phyloP scores from a whole-genome alignment of 2,329 filamentous ascomycete species.

The Periconia sp. region DNA sequence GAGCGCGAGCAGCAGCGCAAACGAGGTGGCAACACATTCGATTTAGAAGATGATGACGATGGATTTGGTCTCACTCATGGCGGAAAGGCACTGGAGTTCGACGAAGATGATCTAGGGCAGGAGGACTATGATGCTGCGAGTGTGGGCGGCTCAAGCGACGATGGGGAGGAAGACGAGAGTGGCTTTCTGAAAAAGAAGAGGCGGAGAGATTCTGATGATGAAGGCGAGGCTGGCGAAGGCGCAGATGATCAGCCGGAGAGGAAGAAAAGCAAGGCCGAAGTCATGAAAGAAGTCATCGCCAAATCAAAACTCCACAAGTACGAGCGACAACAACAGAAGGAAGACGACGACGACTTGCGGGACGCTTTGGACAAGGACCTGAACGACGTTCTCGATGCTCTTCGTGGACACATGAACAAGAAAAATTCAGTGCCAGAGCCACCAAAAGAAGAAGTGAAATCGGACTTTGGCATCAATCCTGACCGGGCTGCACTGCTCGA shows the following conservation, averaged over 20 bases:
- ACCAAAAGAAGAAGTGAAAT: conserved; percentile 41
- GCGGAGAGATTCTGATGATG: conserved; percentile 51
- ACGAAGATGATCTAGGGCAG: conserved; percentile 47
- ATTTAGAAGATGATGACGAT: conserved; percentile 81
- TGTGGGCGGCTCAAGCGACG: conserved; percentile 54
- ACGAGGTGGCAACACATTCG: conserved; percentile 80
- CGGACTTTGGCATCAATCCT: conserved; percentile 56
- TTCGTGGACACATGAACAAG: conserved; percentile 61
- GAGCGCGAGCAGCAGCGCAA: conserved; percentile 82
- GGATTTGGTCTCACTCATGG: conserved; percentile 78
- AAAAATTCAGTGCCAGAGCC: conserved; percentile 46
- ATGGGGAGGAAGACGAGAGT: conserved; percentile 27
- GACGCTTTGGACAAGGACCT: conserved; percentile 84
- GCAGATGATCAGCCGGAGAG: conserved; percentile 67
- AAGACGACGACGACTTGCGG: conserved; percentile 87
- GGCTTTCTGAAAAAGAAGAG: conserved; percentile 46
- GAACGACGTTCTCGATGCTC: conserved; percentile 70
- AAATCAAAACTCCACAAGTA: conserved; percentile 97
- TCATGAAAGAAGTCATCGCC: conserved; percentile 96
- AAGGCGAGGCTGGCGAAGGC: conserved; percentile 21
- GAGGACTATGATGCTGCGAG: conserved; percentile 85
- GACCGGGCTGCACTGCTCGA: conserved; percentile 63
- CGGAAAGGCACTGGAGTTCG: conserved; percentile 72
- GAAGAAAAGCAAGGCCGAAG: conserved; percentile 94
- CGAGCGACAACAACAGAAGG: conserved; percentile 87